phyloP scores from a whole-genome alignment of 1,284 basidiomycete species.

The Chalciporus sp. region DNA sequence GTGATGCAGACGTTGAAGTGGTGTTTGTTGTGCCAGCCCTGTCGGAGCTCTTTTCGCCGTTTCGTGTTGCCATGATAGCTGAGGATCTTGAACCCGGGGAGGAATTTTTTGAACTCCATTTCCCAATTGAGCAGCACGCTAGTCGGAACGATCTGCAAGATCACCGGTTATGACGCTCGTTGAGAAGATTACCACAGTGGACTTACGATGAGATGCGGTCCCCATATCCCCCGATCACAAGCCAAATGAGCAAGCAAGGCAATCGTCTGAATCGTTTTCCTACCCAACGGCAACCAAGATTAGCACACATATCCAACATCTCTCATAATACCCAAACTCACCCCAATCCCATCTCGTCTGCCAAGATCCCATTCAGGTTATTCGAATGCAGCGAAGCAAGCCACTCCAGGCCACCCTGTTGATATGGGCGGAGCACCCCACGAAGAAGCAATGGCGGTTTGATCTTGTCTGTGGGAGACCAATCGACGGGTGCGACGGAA shows the following conservation, averaged over 20 bases:
- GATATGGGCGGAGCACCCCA: conserved; percentile 90
- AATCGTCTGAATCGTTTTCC: conserved; percentile 98
- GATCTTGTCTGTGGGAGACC: conserved; percentile 60
- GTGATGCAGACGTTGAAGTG: conserved; percentile 97
- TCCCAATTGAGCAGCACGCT: conserved; percentile 98
- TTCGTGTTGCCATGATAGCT: conserved; percentile 93
- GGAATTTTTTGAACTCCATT: conserved; percentile 98
- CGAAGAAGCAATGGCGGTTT: conserved; percentile 83
- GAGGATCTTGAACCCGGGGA: conserved; percentile 91
- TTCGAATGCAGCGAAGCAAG: conserved; percentile 87
- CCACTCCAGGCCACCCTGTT: conserved; percentile 95
- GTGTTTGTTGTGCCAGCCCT: conserved; percentile 93
- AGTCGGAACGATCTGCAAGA: conserved; percentile 80
- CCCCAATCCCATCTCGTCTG: conserved; percentile 93
- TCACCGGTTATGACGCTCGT: conserved; percentile 1
- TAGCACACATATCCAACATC: neutral
- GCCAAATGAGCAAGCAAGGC: conserved; percentile 90
- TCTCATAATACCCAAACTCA: conserved; percentile 42
- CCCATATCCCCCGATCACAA: conserved; percentile 95
- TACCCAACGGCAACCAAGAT: conserved; percentile 34
- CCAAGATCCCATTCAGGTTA: conserved; percentile 90
- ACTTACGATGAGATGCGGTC: conserved; percentile 87
- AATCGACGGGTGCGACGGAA: conserved; percentile 67
- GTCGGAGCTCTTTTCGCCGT: conserved; percentile 90
- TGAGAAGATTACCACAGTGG: neutral